Evolutionary conservation across 768 basidiomycete species (phyloP).

Genomic region (Russula emetica): DNA sequence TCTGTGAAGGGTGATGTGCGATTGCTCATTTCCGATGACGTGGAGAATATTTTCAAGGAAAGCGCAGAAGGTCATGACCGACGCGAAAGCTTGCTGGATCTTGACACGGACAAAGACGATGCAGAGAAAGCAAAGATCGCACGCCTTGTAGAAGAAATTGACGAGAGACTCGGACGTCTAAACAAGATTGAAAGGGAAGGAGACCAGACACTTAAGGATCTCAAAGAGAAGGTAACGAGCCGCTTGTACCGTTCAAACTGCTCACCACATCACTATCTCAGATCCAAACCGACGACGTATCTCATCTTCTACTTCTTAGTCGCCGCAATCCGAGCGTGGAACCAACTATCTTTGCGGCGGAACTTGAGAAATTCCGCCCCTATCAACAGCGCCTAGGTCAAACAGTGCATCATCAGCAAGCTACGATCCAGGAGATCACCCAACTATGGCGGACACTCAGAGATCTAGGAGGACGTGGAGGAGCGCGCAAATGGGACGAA

Average conservation of each 20-base stretch:
- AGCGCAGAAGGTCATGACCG: slow-evolving; percentile 41
- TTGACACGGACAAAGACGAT: slow-evolving; percentile 66
- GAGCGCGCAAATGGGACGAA: slow-evolving; percentile 77
- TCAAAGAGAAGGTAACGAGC: slow-evolving; percentile 83
- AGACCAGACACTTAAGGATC: slow-evolving; percentile 81
- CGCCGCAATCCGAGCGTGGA: slow-evolving; percentile 80
- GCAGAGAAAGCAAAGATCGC: slow-evolving; percentile 65
- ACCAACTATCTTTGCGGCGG: slow-evolving; percentile 82
- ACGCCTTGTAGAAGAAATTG: slow-evolving; percentile 65
- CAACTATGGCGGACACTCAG: slow-evolving; percentile 70
- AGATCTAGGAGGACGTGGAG: slow-evolving; percentile 68
- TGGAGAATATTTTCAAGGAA: slow-evolving; percentile 61
- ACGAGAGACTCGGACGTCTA: slow-evolving; percentile 70
- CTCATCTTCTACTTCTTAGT: slow-evolving; percentile 87
- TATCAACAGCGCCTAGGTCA: slow-evolving; percentile 79
- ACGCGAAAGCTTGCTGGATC: slow-evolving; percentile 56
- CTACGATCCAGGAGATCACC: slow-evolving; percentile 68
- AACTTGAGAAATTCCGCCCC: slow-evolving; percentile 93
- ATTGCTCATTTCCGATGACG: slow-evolving; percentile 53
- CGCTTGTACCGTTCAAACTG: background rate
- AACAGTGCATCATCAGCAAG: slow-evolving; percentile 74
- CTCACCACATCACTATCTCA: slow-evolving; percentile 33
- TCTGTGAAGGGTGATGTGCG: slow-evolving; percentile 60
- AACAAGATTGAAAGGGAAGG: slow-evolving; percentile 84
- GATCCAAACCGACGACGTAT: slow-evolving; percentile 96